Evolutionary conservation across 257 asterid species (phyloP).

Genomic region (Ocimum tenuiflorum): DNA sequence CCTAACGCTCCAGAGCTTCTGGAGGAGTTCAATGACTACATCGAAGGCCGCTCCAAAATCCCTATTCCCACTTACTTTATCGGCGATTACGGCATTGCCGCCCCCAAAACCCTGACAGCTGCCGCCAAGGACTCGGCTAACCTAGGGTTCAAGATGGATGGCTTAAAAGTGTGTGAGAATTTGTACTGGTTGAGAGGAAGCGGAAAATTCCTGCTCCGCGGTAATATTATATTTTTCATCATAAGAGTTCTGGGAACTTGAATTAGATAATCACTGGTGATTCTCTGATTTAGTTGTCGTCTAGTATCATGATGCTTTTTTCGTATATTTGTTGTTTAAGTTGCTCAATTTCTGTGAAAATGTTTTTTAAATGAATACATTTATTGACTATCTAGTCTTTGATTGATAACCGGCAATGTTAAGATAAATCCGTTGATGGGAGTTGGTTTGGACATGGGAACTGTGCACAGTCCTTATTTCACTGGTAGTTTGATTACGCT

Average conservation of each 20-base stretch:
- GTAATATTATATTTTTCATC: conserved; percentile 13
- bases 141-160: conserved; percentile 95
- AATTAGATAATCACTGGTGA: background rate
- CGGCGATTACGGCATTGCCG: conserved; percentile 84
- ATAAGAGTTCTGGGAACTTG: background rate
- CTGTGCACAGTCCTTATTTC: background rate
- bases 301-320: background rate
- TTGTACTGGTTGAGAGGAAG: conserved; percentile 89
- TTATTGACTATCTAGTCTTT: background rate
- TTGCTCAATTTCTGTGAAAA: background rate
- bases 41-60: conserved; percentile 57
- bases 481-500: background rate
- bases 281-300: background rate
- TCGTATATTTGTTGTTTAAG: background rate
- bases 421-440: background rate
- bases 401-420: background rate
- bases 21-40: conserved; percentile 68
- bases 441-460: background rate
- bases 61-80: conserved; percentile 82
- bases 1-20: conserved; percentile 66
- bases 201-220: conserved; percentile 79
- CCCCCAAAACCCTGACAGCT: conserved; percentile 48
- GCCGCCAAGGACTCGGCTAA: conserved; percentile 60
- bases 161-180: conserved; percentile 68
- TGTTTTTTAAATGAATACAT: background rate